Base-by-base conservation (phyloP, 83 land plant species). In the Thuja plicata region DNA sequence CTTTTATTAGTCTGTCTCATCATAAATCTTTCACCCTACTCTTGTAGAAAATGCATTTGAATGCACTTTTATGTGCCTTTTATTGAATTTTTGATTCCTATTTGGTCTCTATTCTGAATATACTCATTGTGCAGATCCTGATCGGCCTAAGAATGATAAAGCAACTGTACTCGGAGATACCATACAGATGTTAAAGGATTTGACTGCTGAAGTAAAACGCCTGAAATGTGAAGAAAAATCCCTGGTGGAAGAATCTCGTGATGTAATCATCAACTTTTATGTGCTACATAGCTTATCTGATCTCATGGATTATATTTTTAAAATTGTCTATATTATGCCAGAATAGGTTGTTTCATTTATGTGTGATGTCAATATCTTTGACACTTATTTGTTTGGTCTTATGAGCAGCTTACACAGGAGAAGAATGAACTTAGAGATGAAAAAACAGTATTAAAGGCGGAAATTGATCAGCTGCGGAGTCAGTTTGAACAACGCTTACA, bases 121-220 rank as follows among this genome's bases (percentile, higher is more conserved):
- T n/a, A 41, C 48, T 83, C 55, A 83, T 12, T 86, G 5, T 86
- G 27, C 95, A 96, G 98, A 96, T 87, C 98, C 98, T n/a, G 97
- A 94, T 89, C 88, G 98, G 86, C 97, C 98, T 4, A 96, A 92
- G 79, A 95, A 95, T 90, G 97, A 95, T 90, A 96, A 96, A 87
- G 96, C 93, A 60, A 95, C 98, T 32, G 95, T 96, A 37, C 92
- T 96, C 3, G 57, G 90, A 77, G 98, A 96, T 88, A 92, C 96
- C 40, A 87, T 96, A 13, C 98, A 95, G 77, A 34, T 92, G 90
- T 87, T 96, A 73, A 96, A 95, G 90, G 98, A 96, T 52, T 87
- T 96, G 90, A 93, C 93, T 57, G 92, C 96, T 88, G 94, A 96
- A 88, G 96, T 96, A 6, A 88, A 93, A 88, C 91, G 91, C 83